phyloP scores from a whole-genome alignment of 1,284 basidiomycete species.

The Leccinum subrobustum region DNA sequence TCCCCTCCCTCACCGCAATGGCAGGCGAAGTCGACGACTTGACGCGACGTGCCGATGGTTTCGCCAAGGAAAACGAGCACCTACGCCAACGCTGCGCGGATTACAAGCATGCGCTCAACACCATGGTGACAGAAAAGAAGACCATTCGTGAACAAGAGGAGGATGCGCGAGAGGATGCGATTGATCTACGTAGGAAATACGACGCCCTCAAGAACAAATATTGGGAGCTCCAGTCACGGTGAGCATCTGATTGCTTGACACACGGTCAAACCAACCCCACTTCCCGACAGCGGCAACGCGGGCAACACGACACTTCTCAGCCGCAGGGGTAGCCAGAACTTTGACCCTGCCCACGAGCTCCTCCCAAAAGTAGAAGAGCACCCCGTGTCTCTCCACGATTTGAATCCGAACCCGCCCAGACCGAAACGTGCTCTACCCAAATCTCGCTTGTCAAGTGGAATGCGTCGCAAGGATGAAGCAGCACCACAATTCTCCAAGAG shows the following conservation, averaged over 20 bases:
- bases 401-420: slow-evolving; percentile 7
- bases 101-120: slow-evolving; percentile 31
- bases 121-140: slow-evolving; percentile 37
- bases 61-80: slow-evolving; percentile 40
- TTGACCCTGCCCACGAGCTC: slow-evolving; percentile 11
- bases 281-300: slow-evolving; percentile 10
- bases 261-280: not conserved
- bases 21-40: slow-evolving; percentile 27
- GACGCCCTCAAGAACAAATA: slow-evolving; percentile 22
- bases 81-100: slow-evolving; percentile 43
- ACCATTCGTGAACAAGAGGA: slow-evolving; percentile 30
- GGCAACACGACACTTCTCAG: not conserved
- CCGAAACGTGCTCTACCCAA: slow-evolving; percentile 33
- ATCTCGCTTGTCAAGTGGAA: slow-evolving; percentile 11
- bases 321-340: slow-evolving; percentile 10
- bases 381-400: slow-evolving; percentile 12
- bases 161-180: slow-evolving; percentile 28
- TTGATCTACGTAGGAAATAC: slow-evolving; percentile 34
- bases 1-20: slow-evolving; percentile 32
- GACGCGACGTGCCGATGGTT: slow-evolving; percentile 35
- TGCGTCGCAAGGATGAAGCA: slow-evolving; percentile 6
- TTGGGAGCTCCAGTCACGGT: slow-evolving; percentile 16
- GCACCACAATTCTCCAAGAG: slow-evolving; percentile 19
- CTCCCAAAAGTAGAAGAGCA: slow-evolving; percentile 28
- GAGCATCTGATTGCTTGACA: slow-evolving; percentile 8